phyloP scores from a whole-genome alignment of 495 filamentous ascomycete species.

The Podospora anserina region DNA sequence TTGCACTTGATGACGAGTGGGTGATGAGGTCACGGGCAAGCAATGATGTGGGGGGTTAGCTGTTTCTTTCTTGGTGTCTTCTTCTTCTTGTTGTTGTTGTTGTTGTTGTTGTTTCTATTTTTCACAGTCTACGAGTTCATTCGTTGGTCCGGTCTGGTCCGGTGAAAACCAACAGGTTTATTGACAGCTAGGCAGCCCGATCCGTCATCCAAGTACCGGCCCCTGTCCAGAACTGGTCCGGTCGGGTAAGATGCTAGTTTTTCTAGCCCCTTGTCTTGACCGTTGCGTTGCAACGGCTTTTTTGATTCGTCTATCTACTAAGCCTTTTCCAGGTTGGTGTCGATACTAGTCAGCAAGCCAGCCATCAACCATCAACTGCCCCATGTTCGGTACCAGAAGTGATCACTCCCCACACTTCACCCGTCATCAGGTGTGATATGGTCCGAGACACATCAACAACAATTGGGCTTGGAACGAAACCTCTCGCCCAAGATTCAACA shows the following conservation, averaged over 20 bases:
- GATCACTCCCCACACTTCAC: not conserved
- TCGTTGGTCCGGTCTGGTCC: not conserved
- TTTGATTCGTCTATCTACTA: not conserved
- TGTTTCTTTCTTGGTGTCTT: not conserved
- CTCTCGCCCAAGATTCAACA: not conserved
- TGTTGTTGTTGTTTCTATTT: not conserved
- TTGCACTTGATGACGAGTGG: not conserved
- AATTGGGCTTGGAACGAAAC: not conserved
- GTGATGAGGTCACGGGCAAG: not conserved
- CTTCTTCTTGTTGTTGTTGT: too few species aligned
- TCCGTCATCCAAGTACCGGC: not conserved
- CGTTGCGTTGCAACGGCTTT: conserved; percentile 8
- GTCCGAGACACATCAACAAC: conserved; percentile 2
- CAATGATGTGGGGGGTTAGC: not conserved
- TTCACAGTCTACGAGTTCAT: not conserved
- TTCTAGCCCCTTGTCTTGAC: not conserved
- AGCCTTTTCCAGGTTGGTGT: not conserved
- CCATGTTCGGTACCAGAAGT: conserved; percentile 11
- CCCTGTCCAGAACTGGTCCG: not conserved
- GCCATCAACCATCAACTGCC: not conserved
- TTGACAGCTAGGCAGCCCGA: not conserved
- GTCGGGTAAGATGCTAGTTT: conserved; percentile 3
- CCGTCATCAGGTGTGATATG: not conserved
- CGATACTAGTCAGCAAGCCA: not conserved
- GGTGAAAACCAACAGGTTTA: not conserved